Evolutionary conservation across 805 yeast genomes (phyloP), one percentile per base, ranked within the genome.

Genomic region (Candida sakaeoensis): DNA sequence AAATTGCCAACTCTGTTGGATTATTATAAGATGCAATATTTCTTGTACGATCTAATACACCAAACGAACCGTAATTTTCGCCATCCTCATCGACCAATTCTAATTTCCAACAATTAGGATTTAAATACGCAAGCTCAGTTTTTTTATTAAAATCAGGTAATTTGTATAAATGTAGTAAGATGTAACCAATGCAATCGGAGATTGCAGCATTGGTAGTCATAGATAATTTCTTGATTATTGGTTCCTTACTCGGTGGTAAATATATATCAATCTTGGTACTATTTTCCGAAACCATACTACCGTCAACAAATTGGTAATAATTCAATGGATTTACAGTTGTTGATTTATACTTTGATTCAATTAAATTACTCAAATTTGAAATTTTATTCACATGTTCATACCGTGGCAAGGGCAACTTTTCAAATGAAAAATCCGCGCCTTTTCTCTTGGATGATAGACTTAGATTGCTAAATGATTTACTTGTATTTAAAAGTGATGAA

Each of bases 71-170:
- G 39, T 87, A 89, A 27, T 85, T 82, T 37, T 95, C 96, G 6
- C 91, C 91, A 55, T 90, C 97, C 37, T 91, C 98, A 57, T 93
- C 99, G 1, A 85, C 89, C 16, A 91, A 69, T 42, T 85, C 85
- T 24, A 91, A 54, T 39, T 82, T 72, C 93, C 95, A 88, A 43
- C 61, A 59, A 51, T 84, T 82, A 0, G 90, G 85, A 44, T 83
- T 77, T 23, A 57, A 39, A 22, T 37, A 37, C 2, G 30, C 26
- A 2, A 33, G 14, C 4, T 40, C 40, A 1, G 42, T 15, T 36
- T 51, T 4, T 49, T 62, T 39, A 45, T 56, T 39, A 48, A 42
- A 44, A 31, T 45, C 53, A 32, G 51, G 37, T 16, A 49, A 18
- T 47, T 62, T 52, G 1, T 55, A 53, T 12, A 68, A 43, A n/a